Evolutionary conservation across 352 stramenopile genomes (phyloP).

Genomic region (Pythium angustatum): DNA sequence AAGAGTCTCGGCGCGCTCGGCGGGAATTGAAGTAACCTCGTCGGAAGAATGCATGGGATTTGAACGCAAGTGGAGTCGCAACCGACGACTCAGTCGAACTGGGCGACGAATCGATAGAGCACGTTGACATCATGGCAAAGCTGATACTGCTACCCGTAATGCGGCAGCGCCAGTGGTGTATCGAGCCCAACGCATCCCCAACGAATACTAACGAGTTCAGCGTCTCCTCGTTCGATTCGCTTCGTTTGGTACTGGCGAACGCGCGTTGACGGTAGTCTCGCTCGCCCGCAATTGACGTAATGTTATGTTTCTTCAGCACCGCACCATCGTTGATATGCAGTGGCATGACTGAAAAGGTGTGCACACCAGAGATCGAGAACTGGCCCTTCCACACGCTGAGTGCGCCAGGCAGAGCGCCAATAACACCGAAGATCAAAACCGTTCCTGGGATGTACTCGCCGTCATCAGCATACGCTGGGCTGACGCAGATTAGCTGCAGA

Average conservation of each 20-base stretch:
- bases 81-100: neutral
- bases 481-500: conserved; percentile 59
- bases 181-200: conserved; percentile 47
- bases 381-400: conserved; percentile 69
- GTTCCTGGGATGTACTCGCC: conserved; percentile 72
- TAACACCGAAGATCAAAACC: conserved; percentile 69
- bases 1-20: neutral
- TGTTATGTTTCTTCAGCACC: conserved; percentile 52
- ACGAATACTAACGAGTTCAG: conserved; percentile 83
- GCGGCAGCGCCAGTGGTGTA: conserved; percentile 82
- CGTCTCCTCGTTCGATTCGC: conserved; percentile 9
- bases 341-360: conserved; percentile 49
- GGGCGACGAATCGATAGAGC: conserved; percentile 28
- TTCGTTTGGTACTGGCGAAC: conserved; percentile 54
- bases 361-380: conserved; percentile 26
- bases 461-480: conserved; percentile 74
- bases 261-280: conserved; percentile 80
- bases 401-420: conserved; percentile 40
- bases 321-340: conserved; percentile 52
- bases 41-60: conserved; percentile 34
- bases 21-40: conserved; percentile 34
- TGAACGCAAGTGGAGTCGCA: conserved; percentile 16
- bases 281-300: conserved; percentile 77
- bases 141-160: conserved; percentile 47
- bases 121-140: conserved; percentile 73